These are phyloP conservation scores for Oryza officinalis DNA, from an alignment of 176 grass and related monocot genomes.

Conservation along the genomic window DNA sequence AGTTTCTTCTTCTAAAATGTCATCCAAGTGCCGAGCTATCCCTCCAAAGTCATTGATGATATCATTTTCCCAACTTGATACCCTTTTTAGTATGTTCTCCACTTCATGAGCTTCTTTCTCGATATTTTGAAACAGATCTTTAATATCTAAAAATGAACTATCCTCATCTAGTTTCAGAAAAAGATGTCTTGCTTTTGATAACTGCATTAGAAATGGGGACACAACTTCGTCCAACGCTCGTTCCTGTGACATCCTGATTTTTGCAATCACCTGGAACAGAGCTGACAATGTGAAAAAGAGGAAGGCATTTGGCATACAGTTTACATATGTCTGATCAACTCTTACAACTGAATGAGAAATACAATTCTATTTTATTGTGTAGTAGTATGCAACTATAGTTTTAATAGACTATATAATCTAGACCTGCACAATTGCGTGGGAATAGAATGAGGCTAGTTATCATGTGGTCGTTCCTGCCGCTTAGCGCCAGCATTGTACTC, in stretches of 20 bases:
- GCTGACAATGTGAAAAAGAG: neutral
- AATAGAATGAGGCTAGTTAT: too few relatives aligned
- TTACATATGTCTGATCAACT: too few relatives aligned
- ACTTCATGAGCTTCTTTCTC: slow-evolving; percentile 27
- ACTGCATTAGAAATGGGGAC: slow-evolving; percentile 41
- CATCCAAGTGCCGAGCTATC: slow-evolving; percentile 47
- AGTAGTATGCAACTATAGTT: too few relatives aligned
- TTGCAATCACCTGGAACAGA: neutral
- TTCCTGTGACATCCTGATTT: slow-evolving; percentile 39
- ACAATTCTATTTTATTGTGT: too few relatives aligned
- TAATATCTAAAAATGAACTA: slow-evolving; percentile 21
- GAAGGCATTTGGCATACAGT: neutral
- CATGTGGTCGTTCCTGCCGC: too few relatives aligned
- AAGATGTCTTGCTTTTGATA: slow-evolving; percentile 24
- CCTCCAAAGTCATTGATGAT: slow-evolving; percentile 48
- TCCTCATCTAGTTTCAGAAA: neutral
- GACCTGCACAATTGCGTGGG: too few relatives aligned
- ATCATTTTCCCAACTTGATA: slow-evolving; percentile 40
- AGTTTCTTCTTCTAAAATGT: slow-evolving; percentile 49
- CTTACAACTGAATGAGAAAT: too few relatives aligned
- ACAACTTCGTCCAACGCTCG: slow-evolving; percentile 32
- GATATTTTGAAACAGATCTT: slow-evolving; percentile 39
- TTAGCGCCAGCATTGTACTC: too few relatives aligned
- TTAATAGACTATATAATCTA: too few relatives aligned
- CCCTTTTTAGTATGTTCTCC: slow-evolving; percentile 28